Evolutionary conservation across 495 filamentous ascomycete genomes (phyloP), one percentile per base, ranked within the genome.

Genomic region (Lasiosphaeriaceae sp.): DNA sequence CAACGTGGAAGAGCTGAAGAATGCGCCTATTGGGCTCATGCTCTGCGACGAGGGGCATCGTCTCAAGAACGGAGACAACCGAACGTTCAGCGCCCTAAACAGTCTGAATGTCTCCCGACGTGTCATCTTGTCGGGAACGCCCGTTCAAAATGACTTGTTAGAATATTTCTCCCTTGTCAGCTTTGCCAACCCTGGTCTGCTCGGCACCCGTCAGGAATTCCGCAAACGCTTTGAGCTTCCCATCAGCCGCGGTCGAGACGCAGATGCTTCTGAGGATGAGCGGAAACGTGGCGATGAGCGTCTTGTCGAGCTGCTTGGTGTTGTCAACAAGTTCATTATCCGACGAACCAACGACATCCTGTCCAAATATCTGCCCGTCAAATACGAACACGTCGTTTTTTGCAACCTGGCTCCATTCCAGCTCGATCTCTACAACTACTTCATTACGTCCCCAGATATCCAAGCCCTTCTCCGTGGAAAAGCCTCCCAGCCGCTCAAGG

Each of bases 321-420:
- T 95, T 34, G 94, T 99, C 62, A 97, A 97, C 75, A 96, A 96
- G 64, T 99, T 97, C 77, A 97, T 99, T 71, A 99, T 99, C 66
- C 89, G 94, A 44, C 86, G 94, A 24, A 97, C 93, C 0, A 99
- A 99, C 79, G 94, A 99, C 67, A 93, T 99, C 52, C 75, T 99
- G 19, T 96, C 93, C 39, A 97, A 99, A 68, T 99, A 99, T 71
- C 81, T 99, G 47, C 95, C 94, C 2, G 84, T 97, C 74, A 99
- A 99, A 74, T 99, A 99, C 74, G 94, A 99, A 66, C 94, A 99
- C 71, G 94, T 99, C 26, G 95, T 99, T n/a, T 99, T 99, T 77
- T 99, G 94, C 79, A 96, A 95, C 64, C 80, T 96, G 31, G 87
- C 92, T 21, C 86, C 88, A 0, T 97, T 99, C 74, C 94, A 99